Evolutionary conservation across 1,284 basidiomycete species (phyloP), one percentile per base, ranked within the genome.

Genomic region (Xerocomus amazonicus): DNA sequence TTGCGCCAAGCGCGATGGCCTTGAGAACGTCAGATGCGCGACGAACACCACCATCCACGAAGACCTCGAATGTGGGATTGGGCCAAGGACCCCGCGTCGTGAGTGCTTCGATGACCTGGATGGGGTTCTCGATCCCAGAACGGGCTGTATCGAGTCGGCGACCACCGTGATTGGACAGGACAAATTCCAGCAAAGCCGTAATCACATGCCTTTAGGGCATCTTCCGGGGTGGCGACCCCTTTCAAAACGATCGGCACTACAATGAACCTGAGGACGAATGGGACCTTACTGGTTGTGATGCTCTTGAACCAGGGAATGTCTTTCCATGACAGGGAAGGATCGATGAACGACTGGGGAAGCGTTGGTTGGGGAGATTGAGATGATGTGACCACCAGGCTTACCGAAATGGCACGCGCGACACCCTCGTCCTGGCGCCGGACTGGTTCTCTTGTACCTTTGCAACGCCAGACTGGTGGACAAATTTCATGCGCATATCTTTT

Each of bases 401-500:
- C 87, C 53, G 83, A 88, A 58, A 97, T 97, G 12, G 93, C 92
- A 51, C 92, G 76, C 0, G 93, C 92, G 2, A 92, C 93, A 37
- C 94, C 93, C 67, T 95, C 89, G 43, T 87, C 84, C 93, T 85
- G 27, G 92, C 80, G 17, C 78, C 75, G 49, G 76, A 71, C 52
- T 81, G 75, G 43, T 79, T 74, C 48, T 74, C 66, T 64, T 78
- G 76, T 9, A 56, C 56, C 28, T 67, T 73, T 23, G 82, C 73
- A 63, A 83, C 80, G 59, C 87, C 80, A 7, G 88, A 84, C 39
- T 83, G 83, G 19, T 87, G 92, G 31, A 92, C 92, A 57, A 95
- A 94, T 65, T 94, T 96, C 80, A 89, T 89, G 31, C 92, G 79
- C 92, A 97, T 96, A 62, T 95, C 92, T 83, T 92, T 90, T 68